Evolutionary conservation across 1,139 yeast species (phyloP), one percentile per base, ranked within the genome.

Genomic region (Scheffersomyces insectosa): DNA sequence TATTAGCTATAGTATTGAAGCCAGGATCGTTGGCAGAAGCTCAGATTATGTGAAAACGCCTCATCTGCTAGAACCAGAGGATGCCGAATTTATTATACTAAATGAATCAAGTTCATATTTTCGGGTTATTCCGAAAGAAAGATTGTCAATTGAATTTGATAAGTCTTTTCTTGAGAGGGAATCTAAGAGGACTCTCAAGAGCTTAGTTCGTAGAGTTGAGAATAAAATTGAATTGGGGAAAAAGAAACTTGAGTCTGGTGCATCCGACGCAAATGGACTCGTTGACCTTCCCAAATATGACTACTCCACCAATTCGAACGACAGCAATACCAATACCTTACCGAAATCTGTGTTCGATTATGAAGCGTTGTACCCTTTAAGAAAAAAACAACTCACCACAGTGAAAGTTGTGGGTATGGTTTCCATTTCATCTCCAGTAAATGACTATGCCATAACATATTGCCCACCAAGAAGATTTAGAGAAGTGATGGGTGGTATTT

Each of bases 1-100:
- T 5, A 56, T 71, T 15, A 59, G 68, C 41, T 72, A 70, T 46
- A 57, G 66, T 36, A 62, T 72, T 2, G 65, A 65, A 52, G 73
- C 70, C 0, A 54, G 72, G 33, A 55, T 70, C 13, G 64, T 72
- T 36, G 74, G 75, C 1, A 61, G 60, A 41, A 57, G 64, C 10
- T 55, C 63, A 3, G 63, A 62, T 13, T 66, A 68, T 51, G 55
- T 53, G 25, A 47, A 49, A 49, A 35, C 45, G 37, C 34, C 51
- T 47, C 25, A 20, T 20, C 8, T 5, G 6, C 25, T 20, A 20
- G 25, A 20, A 8, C 25, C 45, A 12, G 55, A 50, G 33, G 42
- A 44, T 4, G 58, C 57, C 28, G 62, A 63, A 45, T 61, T 54
- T 36, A 48, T 63, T 14, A 48, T 63, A 13, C 50, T 62, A 2